These are phyloP conservation scores for Nidularia sp. DNA, from an alignment of 768 basidiomycete species.

Conservation along the genomic window DNA sequence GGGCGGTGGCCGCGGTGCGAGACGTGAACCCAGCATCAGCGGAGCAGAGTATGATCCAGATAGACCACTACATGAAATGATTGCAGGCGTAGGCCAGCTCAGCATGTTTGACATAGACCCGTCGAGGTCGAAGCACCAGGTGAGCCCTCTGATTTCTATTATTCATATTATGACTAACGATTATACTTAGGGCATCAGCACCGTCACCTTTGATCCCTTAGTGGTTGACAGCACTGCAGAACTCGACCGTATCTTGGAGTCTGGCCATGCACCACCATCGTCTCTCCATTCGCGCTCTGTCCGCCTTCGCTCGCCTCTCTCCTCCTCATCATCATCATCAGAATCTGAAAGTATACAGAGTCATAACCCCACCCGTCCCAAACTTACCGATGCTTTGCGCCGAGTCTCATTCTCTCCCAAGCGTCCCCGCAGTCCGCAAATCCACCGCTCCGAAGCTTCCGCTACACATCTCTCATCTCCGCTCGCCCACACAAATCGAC, in stretches of 20 bases:
- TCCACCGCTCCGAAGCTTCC: conserved; percentile 7
- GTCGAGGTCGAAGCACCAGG: conserved; percentile 45
- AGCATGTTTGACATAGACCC: conserved; percentile 54
- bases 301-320: conserved; percentile 44
- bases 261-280: conserved; percentile 39
- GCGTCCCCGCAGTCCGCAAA: conserved; percentile 53
- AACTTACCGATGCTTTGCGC: conserved; percentile 66
- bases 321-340: conserved; percentile 44
- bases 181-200: conserved; percentile 19
- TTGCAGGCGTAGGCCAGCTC: conserved; percentile 55
- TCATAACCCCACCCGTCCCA: conserved; percentile 44
- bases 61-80: conserved; percentile 68
- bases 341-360: conserved; percentile 44
- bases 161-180: neutral
- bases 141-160: conserved; percentile 20
- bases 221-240: conserved; percentile 61
- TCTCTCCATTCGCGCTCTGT: conserved; percentile 27
- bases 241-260: conserved; percentile 55
- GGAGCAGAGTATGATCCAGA: conserved; percentile 88
- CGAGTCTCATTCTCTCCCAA: conserved; percentile 74
- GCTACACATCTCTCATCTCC: conserved; percentile 15
- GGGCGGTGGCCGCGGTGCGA: conserved; percentile 45
- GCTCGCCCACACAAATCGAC: conserved; percentile 9
- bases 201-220: conserved; percentile 47
- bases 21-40: conserved; percentile 57